Evolutionary conservation across 257 asterid species (phyloP).

Genomic region (Nicotiana tabacum): DNA sequence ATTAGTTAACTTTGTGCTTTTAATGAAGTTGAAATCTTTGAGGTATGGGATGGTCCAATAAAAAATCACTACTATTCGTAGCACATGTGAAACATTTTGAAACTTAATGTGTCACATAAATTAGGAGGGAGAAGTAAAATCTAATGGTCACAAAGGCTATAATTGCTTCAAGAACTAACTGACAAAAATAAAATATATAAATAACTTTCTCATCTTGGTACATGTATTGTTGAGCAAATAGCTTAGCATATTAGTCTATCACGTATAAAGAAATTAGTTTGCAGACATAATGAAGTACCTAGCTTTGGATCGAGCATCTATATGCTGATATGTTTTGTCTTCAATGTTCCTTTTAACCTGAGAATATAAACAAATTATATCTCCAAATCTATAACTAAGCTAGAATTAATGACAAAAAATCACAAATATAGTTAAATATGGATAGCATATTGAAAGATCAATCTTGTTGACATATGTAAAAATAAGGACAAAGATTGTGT

Average conservation of each 20-base stretch:
- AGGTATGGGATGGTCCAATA: not conserved
- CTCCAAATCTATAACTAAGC: not conserved
- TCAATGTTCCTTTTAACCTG: slow-evolving; percentile 41
- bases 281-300: slow-evolving; percentile 24
- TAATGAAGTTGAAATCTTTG: not conserved
- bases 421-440: not conserved
- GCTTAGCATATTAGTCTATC: not conserved
- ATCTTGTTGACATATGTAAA: not conserved
- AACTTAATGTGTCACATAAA: not conserved
- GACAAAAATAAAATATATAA: not conserved
- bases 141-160: not conserved
- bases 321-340: slow-evolving; percentile 36
- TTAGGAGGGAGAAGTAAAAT: not conserved
- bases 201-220: not conserved
- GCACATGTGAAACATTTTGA: not conserved
- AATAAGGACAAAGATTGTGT: not conserved
- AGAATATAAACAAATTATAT: slow-evolving; percentile 7
- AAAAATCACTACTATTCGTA: not conserved
- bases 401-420: not conserved
- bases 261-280: not conserved
- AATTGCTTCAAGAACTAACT: not conserved
- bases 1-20: not conserved
- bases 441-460: not conserved
- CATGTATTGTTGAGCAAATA: not conserved
- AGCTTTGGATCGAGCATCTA: slow-evolving; percentile 51